Evolutionary conservation across 257 asterid genomes (phyloP).

Genomic region (Primulina eburnea): DNA sequence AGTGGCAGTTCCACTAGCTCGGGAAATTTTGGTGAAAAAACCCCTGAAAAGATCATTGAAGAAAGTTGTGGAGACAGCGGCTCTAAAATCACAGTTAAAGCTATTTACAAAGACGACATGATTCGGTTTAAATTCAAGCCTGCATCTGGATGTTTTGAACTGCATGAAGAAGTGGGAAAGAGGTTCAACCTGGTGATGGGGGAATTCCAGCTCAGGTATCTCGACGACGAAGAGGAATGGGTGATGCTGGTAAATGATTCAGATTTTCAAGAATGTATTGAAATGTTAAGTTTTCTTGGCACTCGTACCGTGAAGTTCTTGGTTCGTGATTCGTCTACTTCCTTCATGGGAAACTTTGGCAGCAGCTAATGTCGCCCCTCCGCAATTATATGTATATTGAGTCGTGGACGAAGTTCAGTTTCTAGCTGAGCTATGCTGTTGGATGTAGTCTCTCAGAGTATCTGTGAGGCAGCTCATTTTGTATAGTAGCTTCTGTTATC

Average conservation of each 20-base stretch:
- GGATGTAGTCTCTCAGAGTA: no score
- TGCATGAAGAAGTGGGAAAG: slow-evolving; percentile 45
- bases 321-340: slow-evolving; percentile 31
- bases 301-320: slow-evolving; percentile 36
- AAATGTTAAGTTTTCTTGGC: slow-evolving; percentile 34
- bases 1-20: slow-evolving; percentile 39
- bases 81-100: slow-evolving; percentile 38
- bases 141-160: slow-evolving; percentile 35
- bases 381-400: no score
- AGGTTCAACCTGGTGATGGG: slow-evolving; percentile 43
- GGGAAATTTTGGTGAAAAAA: slow-evolving; percentile 27
- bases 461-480: no score
- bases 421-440: background rate
- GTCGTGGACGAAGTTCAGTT: background rate
- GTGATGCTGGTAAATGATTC: slow-evolving; percentile 49
- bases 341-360: slow-evolving; percentile 34
- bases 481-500: no score
- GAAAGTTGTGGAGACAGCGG: slow-evolving; percentile 27
- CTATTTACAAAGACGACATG: slow-evolving; percentile 41
- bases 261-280: slow-evolving; percentile 47
- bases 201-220: slow-evolving; percentile 44
- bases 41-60: slow-evolving; percentile 19
- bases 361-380: background rate
- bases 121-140: slow-evolving; percentile 44
- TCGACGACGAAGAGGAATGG: slow-evolving; percentile 58